These are phyloP conservation scores for Oryza meridionalis DNA, from an alignment of 176 grass and related monocot genomes.

Conservation along the genomic window DNA sequence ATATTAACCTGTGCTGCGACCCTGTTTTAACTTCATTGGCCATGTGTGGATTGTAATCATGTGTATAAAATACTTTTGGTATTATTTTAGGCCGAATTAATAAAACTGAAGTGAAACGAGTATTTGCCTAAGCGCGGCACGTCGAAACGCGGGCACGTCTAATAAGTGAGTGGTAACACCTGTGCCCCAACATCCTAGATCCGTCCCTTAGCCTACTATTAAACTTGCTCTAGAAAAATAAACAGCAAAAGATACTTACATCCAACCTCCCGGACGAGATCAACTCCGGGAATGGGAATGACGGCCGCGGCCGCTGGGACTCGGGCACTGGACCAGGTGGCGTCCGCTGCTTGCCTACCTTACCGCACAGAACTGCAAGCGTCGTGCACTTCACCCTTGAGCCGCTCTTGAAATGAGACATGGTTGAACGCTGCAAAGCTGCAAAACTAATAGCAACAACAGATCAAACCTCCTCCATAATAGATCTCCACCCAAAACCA, in stretches of 20 bases:
- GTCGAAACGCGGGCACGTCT: no score
- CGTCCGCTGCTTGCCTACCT: conserved; percentile 21
- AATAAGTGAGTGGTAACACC: no score
- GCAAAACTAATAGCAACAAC: not conserved
- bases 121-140: no score
- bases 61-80: no score
- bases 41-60: no score
- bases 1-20: no score
- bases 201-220: no score
- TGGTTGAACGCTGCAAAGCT: conserved; percentile 34
- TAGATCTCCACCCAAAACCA: not conserved
- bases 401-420: conserved; percentile 48
- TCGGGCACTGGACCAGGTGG: not conserved
- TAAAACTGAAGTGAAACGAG: no score
- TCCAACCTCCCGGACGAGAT: conserved; percentile 50
- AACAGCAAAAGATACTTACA: conserved; percentile 37
- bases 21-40: no score
- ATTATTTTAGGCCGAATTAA: no score
- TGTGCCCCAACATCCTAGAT: no score
- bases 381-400: conserved; percentile 38
- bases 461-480: conserved; percentile 1
- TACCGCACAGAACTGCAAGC: conserved; percentile 59
- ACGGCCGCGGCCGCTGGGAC: conserved; percentile 19
- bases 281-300: conserved; percentile 62
- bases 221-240: not conserved